Conservation (phyloP, 1,284 basidiomycete species). For the Cryptococcus neoformans region DNA sequence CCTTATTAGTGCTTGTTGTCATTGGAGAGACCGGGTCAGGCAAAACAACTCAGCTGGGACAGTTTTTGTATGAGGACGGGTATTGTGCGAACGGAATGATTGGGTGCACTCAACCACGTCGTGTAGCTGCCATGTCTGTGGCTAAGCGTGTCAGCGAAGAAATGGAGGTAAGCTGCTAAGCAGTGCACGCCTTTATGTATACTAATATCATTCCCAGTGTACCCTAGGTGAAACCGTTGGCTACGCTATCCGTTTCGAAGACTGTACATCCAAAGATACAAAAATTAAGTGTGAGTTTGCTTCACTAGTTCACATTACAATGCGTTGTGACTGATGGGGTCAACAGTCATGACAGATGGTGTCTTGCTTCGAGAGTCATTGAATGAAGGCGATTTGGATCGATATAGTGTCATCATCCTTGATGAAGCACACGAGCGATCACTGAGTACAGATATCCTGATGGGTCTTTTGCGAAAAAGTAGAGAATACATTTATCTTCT, state of each 20-base stretch:
- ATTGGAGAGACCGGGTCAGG: slow-evolving; percentile 93
- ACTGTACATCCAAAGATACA: slow-evolving; percentile 86
- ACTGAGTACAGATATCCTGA: slow-evolving; percentile 91
- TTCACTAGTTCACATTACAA: no score
- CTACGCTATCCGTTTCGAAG: slow-evolving; percentile 97
- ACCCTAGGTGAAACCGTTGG: slow-evolving; percentile 86
- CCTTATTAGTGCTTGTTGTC: slow-evolving; percentile 71
- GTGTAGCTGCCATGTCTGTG: slow-evolving; percentile 98
- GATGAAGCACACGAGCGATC: slow-evolving; percentile 98
- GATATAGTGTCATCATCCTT: slow-evolving; percentile 92
- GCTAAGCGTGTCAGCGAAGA: slow-evolving; percentile 99
- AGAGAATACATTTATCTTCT: slow-evolving; percentile 10
- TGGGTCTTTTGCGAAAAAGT: slow-evolving; percentile 94
- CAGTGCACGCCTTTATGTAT: not conserved
- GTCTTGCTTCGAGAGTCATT: slow-evolving; percentile 91
- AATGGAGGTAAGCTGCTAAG: slow-evolving; percentile 53
- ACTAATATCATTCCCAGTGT: slow-evolving; percentile 54
- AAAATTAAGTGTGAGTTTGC: slow-evolving; percentile 83
- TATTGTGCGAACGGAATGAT: slow-evolving; percentile 85
- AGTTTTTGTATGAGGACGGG: slow-evolving; percentile 94
- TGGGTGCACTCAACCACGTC: slow-evolving; percentile 93
- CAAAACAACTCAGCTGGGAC: slow-evolving; percentile 92
- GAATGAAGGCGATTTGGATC: slow-evolving; percentile 92
- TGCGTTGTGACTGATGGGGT: not conserved
- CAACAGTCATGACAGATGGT: slow-evolving; percentile 93